Evolutionary conservation across 306 rosid species (phyloP), one percentile per base, ranked within the genome.

Genomic region (Castanea mollissima): DNA sequence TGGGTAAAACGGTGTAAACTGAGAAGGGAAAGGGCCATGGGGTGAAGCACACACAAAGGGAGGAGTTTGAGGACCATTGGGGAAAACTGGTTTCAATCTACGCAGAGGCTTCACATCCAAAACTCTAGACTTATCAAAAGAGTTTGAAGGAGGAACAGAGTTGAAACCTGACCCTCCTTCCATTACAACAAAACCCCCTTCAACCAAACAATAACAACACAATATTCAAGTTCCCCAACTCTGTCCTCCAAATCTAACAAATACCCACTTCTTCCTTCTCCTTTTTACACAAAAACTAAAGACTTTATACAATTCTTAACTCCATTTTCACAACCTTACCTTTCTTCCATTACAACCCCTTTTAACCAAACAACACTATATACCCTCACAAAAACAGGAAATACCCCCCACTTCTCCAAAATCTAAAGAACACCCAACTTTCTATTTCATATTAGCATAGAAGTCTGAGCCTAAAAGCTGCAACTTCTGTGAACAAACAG

Each of bases 41-140:
- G 76, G 76, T 29, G 62, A 41, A 18, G 63, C 76, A 31, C 76
- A 73, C 34, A 55, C 75, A 73, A 74, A 69, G 49, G 78, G 27
- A 46, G 90, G 78, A 78, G 83, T 75, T 60, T 82, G 83, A 72
- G 83, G 44, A 5, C 80, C 31, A 69, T 46, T 71, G 25, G 91
- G 83, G 74, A 84, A 91, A 65, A 91, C 86, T 0, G 93, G 93
- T 32, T 73, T 81, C 87, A 91, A 79, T 84, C 83, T 65, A 72
- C 91, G 85, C 69, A 91, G 46, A 69, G 96, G 96, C 76, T 83
- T 89, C n/a, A 89, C 81, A 86, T 89, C 93, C 71, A 87, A 71
- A 82, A 91, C 83, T 82, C 59, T 84, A 4, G 85, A 76, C 88
- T 86, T 91, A 74, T 91, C 91, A 75, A 86, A 71, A 21, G 85